Evolutionary conservation across 1,284 basidiomycete species (phyloP).

Genomic region (Albatrellus sp.): DNA sequence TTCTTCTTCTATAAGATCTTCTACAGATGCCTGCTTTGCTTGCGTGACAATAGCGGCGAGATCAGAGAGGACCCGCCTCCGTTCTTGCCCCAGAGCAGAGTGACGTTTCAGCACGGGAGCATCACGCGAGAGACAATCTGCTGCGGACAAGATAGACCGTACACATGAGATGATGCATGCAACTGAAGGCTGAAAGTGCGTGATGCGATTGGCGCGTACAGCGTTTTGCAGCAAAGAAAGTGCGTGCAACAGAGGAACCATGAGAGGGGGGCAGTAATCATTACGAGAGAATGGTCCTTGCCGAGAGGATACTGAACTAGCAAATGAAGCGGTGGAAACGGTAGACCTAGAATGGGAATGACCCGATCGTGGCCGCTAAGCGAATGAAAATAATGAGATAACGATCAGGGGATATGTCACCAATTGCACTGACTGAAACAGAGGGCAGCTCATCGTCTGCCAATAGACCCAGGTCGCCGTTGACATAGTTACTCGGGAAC

Average conservation of each 20-base stretch:
- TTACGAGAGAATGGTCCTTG: constrained; percentile 18
- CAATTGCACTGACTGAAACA: constrained; percentile 26
- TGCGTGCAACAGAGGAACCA: constrained; percentile 73
- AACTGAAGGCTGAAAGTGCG: constrained; percentile 76
- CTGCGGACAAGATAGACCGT: constrained; percentile 75
- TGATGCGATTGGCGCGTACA: constrained; percentile 61
- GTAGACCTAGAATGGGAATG: constrained; percentile 12
- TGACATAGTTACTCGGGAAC: constrained; percentile 94
- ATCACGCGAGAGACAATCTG: constrained; percentile 81
- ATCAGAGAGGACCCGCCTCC: constrained; percentile 74
- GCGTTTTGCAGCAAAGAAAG: constrained; percentile 80
- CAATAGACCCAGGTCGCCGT: constrained; percentile 40
- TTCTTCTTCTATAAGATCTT: constrained; percentile 29
- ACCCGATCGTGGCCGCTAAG: constrained; percentile 7
- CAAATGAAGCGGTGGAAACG: constrained; percentile 7
- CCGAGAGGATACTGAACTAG: constrained; percentile 8
- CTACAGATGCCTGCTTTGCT: constrained; percentile 67
- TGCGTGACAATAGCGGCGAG: constrained; percentile 79
- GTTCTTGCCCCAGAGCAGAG: constrained; percentile 60
- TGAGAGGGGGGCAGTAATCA: constrained; percentile 56
- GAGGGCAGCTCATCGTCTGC: constrained; percentile 37
- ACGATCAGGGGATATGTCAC: constrained; percentile 12
- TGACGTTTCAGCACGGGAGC: constrained; percentile 59
- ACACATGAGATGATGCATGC: constrained; percentile 92
- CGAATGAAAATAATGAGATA: constrained; percentile 1